Evolutionary conservation across 768 basidiomycete species (phyloP).

Genomic region (Suillus sp.): DNA sequence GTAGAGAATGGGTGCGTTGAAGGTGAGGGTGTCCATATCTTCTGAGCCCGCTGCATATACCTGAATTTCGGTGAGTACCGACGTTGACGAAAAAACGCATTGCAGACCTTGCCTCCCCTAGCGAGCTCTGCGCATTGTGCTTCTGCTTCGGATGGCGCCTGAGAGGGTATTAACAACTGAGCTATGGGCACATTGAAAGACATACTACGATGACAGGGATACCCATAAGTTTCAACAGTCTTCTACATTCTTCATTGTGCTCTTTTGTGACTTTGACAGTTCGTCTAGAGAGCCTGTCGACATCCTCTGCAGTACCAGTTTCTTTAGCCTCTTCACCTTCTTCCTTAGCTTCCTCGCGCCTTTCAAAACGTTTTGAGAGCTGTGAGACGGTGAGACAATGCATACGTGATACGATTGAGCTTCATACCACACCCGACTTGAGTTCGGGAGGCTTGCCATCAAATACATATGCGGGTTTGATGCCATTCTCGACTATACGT

Average conservation of each 20-base stretch:
- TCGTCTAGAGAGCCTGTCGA: slow-evolving; percentile 86
- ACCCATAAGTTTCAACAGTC: slow-evolving; percentile 89
- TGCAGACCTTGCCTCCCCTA: slow-evolving; percentile 82
- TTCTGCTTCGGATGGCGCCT: slow-evolving; percentile 99
- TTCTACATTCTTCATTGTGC: slow-evolving; percentile 94
- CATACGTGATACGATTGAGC: background rate
- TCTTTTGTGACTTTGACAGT: slow-evolving; percentile 94
- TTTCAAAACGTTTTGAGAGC: slow-evolving; percentile 96
- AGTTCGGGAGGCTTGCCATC: slow-evolving; percentile 98
- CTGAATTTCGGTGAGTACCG: slow-evolving; percentile 38
- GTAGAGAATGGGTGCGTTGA: slow-evolving; percentile 86
- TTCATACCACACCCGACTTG: slow-evolving; percentile 93
- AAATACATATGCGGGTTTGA: slow-evolving; percentile 97
- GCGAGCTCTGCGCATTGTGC: slow-evolving; percentile 98
- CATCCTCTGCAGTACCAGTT: slow-evolving; percentile 88
- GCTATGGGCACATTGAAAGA: slow-evolving; percentile 15
- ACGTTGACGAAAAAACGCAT: background rate
- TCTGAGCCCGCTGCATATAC: slow-evolving; percentile 98
- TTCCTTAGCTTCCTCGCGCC: slow-evolving; percentile 89
- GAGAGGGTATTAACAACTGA: slow-evolving; percentile 6
- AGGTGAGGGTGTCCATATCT: slow-evolving; percentile 99
- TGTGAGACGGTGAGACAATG: slow-evolving; percentile 35
- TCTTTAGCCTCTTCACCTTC: slow-evolving; percentile 97
- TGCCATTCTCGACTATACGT: slow-evolving; percentile 96
- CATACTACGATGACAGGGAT: slow-evolving; percentile 92